Percentiles rank a stretch among this genome's conserved stretches.
These are phyloP conservation scores for Sporisorium sorghi DNA, from an alignment of 1,284 basidiomycete genomes.

Conservation along the genomic window DNA sequence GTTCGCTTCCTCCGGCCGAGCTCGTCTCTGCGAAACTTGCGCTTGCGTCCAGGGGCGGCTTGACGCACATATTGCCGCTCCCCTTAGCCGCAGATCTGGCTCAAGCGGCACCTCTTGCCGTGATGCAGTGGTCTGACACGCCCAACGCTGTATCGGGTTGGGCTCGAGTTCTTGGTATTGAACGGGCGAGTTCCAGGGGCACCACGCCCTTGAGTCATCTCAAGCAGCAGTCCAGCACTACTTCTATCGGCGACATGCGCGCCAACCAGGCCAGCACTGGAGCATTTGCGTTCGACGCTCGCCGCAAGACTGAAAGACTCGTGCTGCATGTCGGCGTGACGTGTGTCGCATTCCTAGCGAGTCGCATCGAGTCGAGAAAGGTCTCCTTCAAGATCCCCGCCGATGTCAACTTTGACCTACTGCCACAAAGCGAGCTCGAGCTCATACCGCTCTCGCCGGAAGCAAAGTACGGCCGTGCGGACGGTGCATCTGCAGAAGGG, in stretches of 20 bases:
- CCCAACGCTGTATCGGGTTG: slow-evolving; percentile 53
- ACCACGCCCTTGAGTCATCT: slow-evolving; percentile 19
- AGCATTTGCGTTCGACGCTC: slow-evolving; percentile 5
- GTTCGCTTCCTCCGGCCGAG: slow-evolving; percentile 26
- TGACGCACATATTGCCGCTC: slow-evolving; percentile 47
- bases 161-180: slow-evolving; percentile 49
- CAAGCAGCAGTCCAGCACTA: slow-evolving; percentile 10
- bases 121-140: slow-evolving; percentile 51
- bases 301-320: slow-evolving; percentile 19
- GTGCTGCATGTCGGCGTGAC: slow-evolving; percentile 43
- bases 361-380: slow-evolving; percentile 39
- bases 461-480: slow-evolving; percentile 8
- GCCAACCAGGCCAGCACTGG: neutral
- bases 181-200: slow-evolving; percentile 31
- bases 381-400: slow-evolving; percentile 30
- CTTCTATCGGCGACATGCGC: neutral
- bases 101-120: slow-evolving; percentile 29
- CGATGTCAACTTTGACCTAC: slow-evolving; percentile 30
- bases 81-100: slow-evolving; percentile 41
- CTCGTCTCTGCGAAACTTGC: slow-evolving; percentile 39
- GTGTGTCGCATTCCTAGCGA: slow-evolving; percentile 40
- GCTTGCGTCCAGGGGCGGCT: slow-evolving; percentile 34
- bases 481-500: slow-evolving; percentile 7
- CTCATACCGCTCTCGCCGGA: slow-evolving; percentile 15
- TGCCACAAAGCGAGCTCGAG: slow-evolving; percentile 34